Base-by-base conservation (phyloP, 108 stramenopile species). In the Fistulifera pelliculosa region DNA sequence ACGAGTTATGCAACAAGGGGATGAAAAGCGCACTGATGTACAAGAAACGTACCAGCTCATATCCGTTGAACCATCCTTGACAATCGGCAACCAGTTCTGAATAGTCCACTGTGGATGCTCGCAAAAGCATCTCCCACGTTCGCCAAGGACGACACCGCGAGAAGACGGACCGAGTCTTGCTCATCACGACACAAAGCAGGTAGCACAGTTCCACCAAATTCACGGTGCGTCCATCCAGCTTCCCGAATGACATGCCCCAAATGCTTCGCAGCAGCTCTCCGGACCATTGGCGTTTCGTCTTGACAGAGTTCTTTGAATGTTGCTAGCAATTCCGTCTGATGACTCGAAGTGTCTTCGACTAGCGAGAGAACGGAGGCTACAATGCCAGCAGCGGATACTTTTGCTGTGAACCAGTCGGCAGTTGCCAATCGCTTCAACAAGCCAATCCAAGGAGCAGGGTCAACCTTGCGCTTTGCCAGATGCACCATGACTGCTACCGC, bases 281-380 rank as follows among this genome's bases (percentile, higher is more conserved):
- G 72, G 7, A 99, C 98, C 96, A 96, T 96, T 58, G 98, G 98
- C 10, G 98, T 95, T 62, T 93, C 94, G 68, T 98, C 98, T 54
- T 65, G 58, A 49, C 80, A 80, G 24, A 93, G 61, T 51, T 83
- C 83, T 64, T 79, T 84, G 64, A 75, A 87, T 18, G 89, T 56
- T 27, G 56, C 51, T 8, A 79, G 60, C 12, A 93, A 56, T 59
- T 93, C 56, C 43, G 17, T 11, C 31, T n/a, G 13, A 55, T 39
- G 27, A 22, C 38, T 40, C 10, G 27, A 17, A 43, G 48, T 55
- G 3, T 38, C 35, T 2, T 17, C 31, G 16, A 54, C 4, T 8
- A 57, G 59, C 35, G 67, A 64, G 13, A 67, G 43, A 16, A 67
- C 14, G 23, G 51, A 11, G 56, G 85, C 47, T 54, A 83, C 43